Evolutionary conservation across 2,329 filamentous ascomycete genomes (phyloP), one percentile per base, ranked within the genome.

Genomic region (Pseudocercospora vitis): DNA sequence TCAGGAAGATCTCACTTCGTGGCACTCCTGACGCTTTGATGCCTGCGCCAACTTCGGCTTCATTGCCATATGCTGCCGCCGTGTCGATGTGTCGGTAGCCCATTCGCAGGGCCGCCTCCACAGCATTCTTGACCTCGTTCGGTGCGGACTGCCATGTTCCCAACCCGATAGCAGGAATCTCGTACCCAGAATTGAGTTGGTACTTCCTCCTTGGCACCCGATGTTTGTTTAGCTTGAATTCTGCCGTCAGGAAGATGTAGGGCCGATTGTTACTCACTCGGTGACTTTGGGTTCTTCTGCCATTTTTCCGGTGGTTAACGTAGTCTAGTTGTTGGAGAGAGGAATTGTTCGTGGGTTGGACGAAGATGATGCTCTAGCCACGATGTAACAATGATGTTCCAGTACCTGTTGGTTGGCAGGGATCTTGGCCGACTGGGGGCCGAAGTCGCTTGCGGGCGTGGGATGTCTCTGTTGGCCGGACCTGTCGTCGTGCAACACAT

Each of bases 141-240:
- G 86, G 84, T 65, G 79, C 70, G 45, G 87, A 89, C 68, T 90
- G 87, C 87, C 88, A 91, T 52, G 88, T 91, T 52, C 88, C 88
- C 40, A 91, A 79, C 57, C 87, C 88, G 61, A 91, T 73, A 63
- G 85, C 84, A 52, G 87, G 87, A 57, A 94, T 94, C 74, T 88
- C 85, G 71, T 81, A 86, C 55, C 66, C 89, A 50, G 84, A 86
- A 75, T 89, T 88, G 71, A 89, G 50, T 48, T 56, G 55, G 44
- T 55, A 58, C 18, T 52, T 42, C 52, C 55, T 57, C 23, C n/a
- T 7, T 21, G 44, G 37, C 9, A 29, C 6, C 6, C 26, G 21
- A 23, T 42, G 37, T 42, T 42, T 23, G 37, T n/a, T 21, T 9
- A 42, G 24, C 26, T 29, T 29, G 26, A 6, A 42, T 6, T 42